phyloP scores from a whole-genome alignment of 2,329 filamentous ascomycete genomes.

The Ramularia endophylla region DNA sequence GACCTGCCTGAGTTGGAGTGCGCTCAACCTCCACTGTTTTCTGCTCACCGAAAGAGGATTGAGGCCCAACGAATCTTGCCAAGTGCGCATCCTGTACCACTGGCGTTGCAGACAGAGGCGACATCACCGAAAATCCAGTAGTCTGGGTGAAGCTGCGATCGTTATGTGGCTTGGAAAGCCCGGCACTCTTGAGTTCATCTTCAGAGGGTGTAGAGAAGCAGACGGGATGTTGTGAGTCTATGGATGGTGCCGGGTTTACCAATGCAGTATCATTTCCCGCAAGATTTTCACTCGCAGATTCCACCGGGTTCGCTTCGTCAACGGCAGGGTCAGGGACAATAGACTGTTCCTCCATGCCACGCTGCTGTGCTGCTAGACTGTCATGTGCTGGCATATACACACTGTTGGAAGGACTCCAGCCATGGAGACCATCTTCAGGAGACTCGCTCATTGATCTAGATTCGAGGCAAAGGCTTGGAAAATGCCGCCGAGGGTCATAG shows the following conservation, averaged over 20 bases:
- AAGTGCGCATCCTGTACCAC: slow-evolving; percentile 26
- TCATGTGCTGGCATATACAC: slow-evolving; percentile 11
- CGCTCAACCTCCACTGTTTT: slow-evolving; percentile 20
- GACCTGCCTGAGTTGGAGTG: slow-evolving; percentile 12
- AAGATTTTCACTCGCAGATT: too few species aligned
- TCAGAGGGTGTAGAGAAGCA: slow-evolving; percentile 24
- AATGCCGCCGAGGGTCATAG: slow-evolving; percentile 23
- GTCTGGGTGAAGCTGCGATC: slow-evolving; percentile 12
- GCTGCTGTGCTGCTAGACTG: neutral
- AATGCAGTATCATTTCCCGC: too few species aligned
- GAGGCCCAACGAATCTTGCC: slow-evolving; percentile 23
- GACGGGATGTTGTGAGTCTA: neutral
- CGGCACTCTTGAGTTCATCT: slow-evolving; percentile 19
- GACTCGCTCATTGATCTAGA: neutral
- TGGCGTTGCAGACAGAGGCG: slow-evolving; percentile 27
- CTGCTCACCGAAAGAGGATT: slow-evolving; percentile 22
- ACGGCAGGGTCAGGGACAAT: too few species aligned
- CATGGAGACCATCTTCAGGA: slow-evolving; percentile 4
- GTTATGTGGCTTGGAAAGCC: neutral
- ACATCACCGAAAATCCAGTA: slow-evolving; percentile 20
- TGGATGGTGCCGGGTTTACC: too few species aligned
- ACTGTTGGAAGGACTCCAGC: slow-evolving; percentile 25
- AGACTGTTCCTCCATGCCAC: too few species aligned
- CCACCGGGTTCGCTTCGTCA: too few species aligned
- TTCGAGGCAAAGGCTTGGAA: slow-evolving; percentile 14